Percentiles rank a stretch among this genome's conserved stretches.
These are phyloP conservation scores for Cucurbita maxima DNA, from an alignment of 306 rosid species.

Conservation along the genomic window DNA sequence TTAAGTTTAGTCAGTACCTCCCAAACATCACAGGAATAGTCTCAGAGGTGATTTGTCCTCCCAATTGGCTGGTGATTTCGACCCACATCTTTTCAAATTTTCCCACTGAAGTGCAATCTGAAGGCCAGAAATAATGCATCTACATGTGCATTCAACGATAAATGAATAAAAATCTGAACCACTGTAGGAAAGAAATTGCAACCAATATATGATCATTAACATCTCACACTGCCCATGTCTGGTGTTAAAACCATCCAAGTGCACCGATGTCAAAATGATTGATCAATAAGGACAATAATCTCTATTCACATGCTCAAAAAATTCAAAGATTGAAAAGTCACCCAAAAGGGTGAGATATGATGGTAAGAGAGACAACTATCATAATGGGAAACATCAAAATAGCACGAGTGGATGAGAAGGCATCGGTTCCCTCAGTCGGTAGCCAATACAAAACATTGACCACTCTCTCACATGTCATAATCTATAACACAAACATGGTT, in stretches of 20 bases:
- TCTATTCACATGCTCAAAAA: not conserved
- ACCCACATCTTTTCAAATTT: slow-evolving; percentile 69
- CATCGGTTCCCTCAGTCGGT: not conserved
- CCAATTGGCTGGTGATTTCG: slow-evolving; percentile 34
- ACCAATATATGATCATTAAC: not conserved
- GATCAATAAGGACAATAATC: no score
- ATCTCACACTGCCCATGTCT: not conserved
- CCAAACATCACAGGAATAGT: slow-evolving; percentile 86
- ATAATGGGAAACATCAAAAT: not conserved
- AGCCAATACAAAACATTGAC: not conserved
- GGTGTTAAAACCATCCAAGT: not conserved
- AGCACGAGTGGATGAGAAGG: not conserved
- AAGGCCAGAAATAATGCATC: slow-evolving; percentile 74
- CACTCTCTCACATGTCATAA: not conserved
- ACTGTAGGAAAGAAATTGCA: not conserved
- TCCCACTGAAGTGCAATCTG: slow-evolving; percentile 28
- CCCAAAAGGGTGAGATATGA: not conserved
- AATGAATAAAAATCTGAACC: not conserved
- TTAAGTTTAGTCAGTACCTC: slow-evolving; percentile 34
- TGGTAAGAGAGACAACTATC: not conserved
- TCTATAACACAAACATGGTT: not conserved
- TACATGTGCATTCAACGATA: slow-evolving; percentile 18
- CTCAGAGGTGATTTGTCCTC: slow-evolving; percentile 31
- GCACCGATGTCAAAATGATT: not conserved
- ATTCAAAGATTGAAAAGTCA: not conserved